Percentiles rank a stretch among this genome's conserved stretches.
phyloP scores from a whole-genome alignment of 2,329 filamentous ascomycete species.

The Blastomyces percursus region DNA sequence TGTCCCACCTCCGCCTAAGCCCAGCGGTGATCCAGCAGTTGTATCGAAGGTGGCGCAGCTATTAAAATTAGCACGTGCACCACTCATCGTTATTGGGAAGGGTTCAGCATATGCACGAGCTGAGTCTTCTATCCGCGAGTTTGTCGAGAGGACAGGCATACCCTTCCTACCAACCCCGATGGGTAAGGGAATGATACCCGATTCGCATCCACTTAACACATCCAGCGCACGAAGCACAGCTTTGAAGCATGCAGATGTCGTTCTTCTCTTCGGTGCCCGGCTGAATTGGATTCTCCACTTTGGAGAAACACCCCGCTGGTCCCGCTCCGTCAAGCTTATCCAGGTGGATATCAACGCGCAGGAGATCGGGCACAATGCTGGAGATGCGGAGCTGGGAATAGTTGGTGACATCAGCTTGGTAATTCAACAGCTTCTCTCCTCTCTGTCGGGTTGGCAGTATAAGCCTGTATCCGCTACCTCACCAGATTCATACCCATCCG shows the following conservation, averaged over 20 bases:
- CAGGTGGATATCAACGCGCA: conserved; percentile 46
- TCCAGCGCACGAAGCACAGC: conserved; percentile 45
- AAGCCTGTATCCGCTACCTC: conserved; percentile 25
- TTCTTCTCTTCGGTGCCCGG: conserved; percentile 44
- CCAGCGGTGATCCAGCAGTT: conserved; percentile 36
- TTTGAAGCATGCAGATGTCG: conserved; percentile 44
- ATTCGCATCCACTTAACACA: conserved; percentile 43
- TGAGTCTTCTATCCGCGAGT: conserved; percentile 34
- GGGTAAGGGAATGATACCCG: conserved; percentile 48
- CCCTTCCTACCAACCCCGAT: conserved; percentile 50
- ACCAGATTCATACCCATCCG: conserved; percentile 17
- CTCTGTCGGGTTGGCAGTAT: conserved; percentile 38
- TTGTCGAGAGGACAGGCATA: conserved; percentile 40
- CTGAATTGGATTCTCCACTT: conserved; percentile 51
- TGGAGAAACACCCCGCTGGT: conserved; percentile 46
- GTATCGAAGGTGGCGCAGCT: conserved; percentile 34
- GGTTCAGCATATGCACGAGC: conserved; percentile 45
- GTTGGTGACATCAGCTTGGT: conserved; percentile 44
- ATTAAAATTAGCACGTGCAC: conserved; percentile 40
- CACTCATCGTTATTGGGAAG: conserved; percentile 46
- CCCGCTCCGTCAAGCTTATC: conserved; percentile 39
- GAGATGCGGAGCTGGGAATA: conserved; percentile 39
- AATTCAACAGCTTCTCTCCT: conserved; percentile 35
- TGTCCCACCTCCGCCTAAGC: conserved; percentile 32
- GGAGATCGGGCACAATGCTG: conserved; percentile 44